These are phyloP conservation scores for Blepharisma stoltei DNA, from an alignment of 73 alveolate genomes.

Conservation along the genomic window DNA sequence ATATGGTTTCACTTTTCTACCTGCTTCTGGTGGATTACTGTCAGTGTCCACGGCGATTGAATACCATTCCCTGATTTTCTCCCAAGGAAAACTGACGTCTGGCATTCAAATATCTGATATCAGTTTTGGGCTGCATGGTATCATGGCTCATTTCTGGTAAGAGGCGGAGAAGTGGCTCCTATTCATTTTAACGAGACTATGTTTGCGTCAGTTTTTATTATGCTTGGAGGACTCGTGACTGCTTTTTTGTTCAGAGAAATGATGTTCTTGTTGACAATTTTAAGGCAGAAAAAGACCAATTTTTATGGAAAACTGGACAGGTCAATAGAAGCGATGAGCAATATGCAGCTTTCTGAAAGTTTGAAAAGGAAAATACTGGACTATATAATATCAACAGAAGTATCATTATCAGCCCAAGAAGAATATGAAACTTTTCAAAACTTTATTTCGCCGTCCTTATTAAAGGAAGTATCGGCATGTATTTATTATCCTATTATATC, in stretches of 20 bases:
- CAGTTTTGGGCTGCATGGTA: conserved; percentile 46
- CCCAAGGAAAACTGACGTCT: conserved; percentile 29
- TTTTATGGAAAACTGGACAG: conserved; percentile 38
- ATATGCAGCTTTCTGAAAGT: conserved; percentile 17
- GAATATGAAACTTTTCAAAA: conserved; percentile 35
- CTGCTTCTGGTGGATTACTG: conserved; percentile 52
- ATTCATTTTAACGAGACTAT: conserved; percentile 34
- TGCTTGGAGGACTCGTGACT: conserved; percentile 54
- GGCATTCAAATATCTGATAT: background rate
- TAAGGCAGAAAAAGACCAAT: background rate
- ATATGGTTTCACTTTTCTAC: conserved; percentile 53
- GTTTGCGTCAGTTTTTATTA: conserved; percentile 31
- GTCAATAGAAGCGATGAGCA: conserved; percentile 36
- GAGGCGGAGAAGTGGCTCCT: conserved; percentile 64
- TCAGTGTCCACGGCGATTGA: conserved; percentile 41
- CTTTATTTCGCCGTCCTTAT: conserved; percentile 33
- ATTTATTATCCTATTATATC: conserved; percentile 31
- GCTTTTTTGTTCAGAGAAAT: conserved; percentile 50
- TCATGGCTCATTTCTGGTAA: conserved; percentile 48
- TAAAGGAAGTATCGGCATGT: conserved; percentile 14
- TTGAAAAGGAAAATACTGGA: background rate
- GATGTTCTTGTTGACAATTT: conserved; percentile 31
- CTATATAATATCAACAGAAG: conserved; percentile 20
- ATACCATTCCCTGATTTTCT: conserved; percentile 51
- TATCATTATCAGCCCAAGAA: conserved; percentile 23